These are phyloP conservation scores for Teunomyces funiuensis DNA, from an alignment of 805 yeast species.

Conservation along the genomic window DNA sequence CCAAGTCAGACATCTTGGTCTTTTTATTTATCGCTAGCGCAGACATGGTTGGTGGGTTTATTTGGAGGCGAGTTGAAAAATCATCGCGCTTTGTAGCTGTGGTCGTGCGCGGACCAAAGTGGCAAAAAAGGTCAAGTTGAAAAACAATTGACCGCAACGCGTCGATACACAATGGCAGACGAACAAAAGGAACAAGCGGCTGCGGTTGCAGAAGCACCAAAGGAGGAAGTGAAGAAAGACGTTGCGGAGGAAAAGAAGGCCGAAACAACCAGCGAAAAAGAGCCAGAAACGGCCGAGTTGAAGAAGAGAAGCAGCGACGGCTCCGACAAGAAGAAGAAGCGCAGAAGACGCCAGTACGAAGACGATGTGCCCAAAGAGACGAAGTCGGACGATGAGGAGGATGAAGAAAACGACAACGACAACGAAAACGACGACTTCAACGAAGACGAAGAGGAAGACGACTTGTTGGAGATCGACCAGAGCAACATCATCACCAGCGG, in stretches of 20 bases:
- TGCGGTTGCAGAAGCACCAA: slow-evolving; percentile 13
- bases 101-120: slow-evolving; percentile 1
- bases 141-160: no score
- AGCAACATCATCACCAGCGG: slow-evolving; percentile 82
- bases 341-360: slow-evolving; percentile 57
- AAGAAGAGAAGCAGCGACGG: slow-evolving; percentile 11
- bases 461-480: slow-evolving; percentile 74
- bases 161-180: slow-evolving; percentile 5
- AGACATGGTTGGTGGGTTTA: neutral
- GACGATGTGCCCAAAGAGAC: slow-evolving; percentile 55
- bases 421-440: slow-evolving; percentile 52
- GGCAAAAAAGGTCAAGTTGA: no score
- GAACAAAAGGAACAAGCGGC: slow-evolving; percentile 2
- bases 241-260: slow-evolving; percentile 7
- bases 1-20: slow-evolving; percentile 59
- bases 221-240: slow-evolving; percentile 18
- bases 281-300: slow-evolving; percentile 17
- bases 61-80: neutral
- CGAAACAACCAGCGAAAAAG: slow-evolving; percentile 10
- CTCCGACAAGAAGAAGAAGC: slow-evolving; percentile 42
- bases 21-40: slow-evolving; percentile 18
- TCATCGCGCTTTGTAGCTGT: neutral
- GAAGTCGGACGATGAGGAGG: slow-evolving; percentile 39
- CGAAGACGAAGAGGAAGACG: slow-evolving; percentile 75
- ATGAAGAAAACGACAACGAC: slow-evolving; percentile 48